phyloP scores from a whole-genome alignment of 345 rosid genomes.

The Passiflora organensis region DNA sequence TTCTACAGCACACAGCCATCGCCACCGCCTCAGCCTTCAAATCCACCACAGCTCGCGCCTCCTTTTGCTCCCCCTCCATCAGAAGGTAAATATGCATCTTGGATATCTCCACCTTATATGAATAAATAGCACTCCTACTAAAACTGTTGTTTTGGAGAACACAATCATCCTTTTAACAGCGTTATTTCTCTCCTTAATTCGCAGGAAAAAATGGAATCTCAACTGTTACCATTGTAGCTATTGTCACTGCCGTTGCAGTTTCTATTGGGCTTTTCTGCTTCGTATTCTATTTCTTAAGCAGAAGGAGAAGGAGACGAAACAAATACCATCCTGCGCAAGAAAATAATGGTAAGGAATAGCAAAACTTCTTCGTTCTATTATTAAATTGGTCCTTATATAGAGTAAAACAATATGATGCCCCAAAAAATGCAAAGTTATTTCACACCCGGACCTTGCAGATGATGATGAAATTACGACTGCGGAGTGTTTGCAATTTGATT shows the following conservation, averaged over 20 bases:
- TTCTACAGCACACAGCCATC: conserved; percentile 14
- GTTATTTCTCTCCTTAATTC: too few species aligned
- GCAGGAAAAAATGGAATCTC: conserved; percentile 29
- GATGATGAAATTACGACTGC: conserved; percentile 22
- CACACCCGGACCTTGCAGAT: conserved; percentile 31
- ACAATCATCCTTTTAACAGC: too few species aligned
- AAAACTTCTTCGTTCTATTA: not conserved
- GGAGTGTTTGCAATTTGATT: conserved; percentile 43
- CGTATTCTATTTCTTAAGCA: conserved; percentile 24
- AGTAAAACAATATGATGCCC: too few species aligned
- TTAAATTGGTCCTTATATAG: too few species aligned
- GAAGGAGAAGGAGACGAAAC: conserved; percentile 27
- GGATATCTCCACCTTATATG: too few species aligned
- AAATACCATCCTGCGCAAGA: conserved; percentile 19
- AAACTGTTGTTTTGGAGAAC: too few species aligned
- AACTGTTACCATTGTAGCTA: conserved; percentile 19
- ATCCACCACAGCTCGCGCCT: not conserved
- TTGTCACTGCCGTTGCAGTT: conserved; percentile 25
- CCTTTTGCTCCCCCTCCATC: too few species aligned
- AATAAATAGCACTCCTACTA: too few species aligned
- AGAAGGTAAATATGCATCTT: not conserved
- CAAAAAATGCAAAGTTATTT: too few species aligned
- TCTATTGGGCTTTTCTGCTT: conserved; percentile 21
- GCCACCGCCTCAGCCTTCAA: conserved; percentile 6
- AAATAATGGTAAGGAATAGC: conserved; percentile 24